Conservation (phyloP, 2,329 filamentous ascomycete species). For the Alternaria rosae region DNA sequence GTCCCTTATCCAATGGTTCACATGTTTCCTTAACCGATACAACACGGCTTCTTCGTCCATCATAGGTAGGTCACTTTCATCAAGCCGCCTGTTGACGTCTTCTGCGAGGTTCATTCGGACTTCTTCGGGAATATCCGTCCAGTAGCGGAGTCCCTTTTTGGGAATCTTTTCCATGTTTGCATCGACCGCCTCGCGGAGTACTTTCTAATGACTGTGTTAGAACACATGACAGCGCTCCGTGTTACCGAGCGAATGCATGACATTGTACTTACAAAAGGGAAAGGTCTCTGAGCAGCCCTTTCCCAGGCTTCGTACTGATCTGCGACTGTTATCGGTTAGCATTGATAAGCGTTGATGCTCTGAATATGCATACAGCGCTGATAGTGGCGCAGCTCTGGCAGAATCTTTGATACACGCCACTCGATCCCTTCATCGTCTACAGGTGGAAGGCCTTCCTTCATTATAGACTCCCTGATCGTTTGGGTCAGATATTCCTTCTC, state of each 20-base stretch:
- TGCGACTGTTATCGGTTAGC: neutral
- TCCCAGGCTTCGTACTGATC: neutral
- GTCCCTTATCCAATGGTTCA: slow-evolving; percentile 11
- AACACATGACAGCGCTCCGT: neutral
- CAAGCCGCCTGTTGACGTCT: slow-evolving; percentile 7
- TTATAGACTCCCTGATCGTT: neutral
- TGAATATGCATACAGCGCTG: slow-evolving; percentile 2
- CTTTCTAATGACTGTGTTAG: neutral
- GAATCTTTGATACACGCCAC: slow-evolving; percentile 8
- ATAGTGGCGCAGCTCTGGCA: slow-evolving; percentile 7
- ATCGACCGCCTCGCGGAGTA: slow-evolving; percentile 4
- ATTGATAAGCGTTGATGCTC: neutral
- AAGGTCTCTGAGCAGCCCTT: neutral
- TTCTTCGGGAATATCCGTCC: slow-evolving; percentile 8
- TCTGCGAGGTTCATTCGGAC: neutral
- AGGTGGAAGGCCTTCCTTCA: neutral
- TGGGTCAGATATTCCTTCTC: neutral
- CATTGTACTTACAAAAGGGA: neutral
- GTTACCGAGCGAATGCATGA: neutral
- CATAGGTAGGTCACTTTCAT: neutral
- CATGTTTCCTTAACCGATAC: slow-evolving; percentile 7
- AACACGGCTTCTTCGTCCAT: slow-evolving; percentile 8
- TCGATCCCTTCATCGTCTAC: slow-evolving; percentile 6
- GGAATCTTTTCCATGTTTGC: slow-evolving; percentile 2
- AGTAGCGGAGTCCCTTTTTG: slow-evolving; percentile 2